Evolutionary conservation across 192 early-diverging fungal genomes (phyloP).

Genomic region (Coemansia sp.): DNA sequence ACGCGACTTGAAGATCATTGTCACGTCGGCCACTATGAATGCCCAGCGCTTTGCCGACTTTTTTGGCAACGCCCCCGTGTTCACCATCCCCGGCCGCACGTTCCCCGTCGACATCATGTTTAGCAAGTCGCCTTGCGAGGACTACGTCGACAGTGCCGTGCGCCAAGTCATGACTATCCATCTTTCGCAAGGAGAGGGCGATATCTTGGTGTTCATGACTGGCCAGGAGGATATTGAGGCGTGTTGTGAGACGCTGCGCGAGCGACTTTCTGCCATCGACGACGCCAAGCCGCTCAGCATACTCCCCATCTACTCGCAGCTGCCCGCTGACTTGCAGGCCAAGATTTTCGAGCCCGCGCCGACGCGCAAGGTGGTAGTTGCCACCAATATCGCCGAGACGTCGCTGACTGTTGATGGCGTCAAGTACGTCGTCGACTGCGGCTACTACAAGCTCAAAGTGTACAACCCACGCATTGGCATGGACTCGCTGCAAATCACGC

Average conservation of each 20-base stretch:
- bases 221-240: slow-evolving; percentile 99
- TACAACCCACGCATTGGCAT: slow-evolving; percentile 97
- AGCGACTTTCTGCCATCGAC: slow-evolving; percentile 64
- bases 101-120: slow-evolving; percentile 94
- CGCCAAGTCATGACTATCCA: slow-evolving; percentile 96
- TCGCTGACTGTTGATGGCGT: slow-evolving; percentile 98
- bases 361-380: slow-evolving; percentile 87
- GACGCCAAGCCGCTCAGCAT: slow-evolving; percentile 72
- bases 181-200: slow-evolving; percentile 87
- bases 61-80: slow-evolving; percentile 89
- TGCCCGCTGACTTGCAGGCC: slow-evolving; percentile 93
- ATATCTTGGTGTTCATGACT: slow-evolving; percentile 93
- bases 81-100: slow-evolving; percentile 93
- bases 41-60: slow-evolving; percentile 91
- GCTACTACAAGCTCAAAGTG: slow-evolving; percentile 94
- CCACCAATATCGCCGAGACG: slow-evolving; percentile 99
- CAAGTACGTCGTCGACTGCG: slow-evolving; percentile 93
- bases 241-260: slow-evolving; percentile 65
- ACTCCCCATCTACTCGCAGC: slow-evolving; percentile 90
- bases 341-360: slow-evolving; percentile 94
- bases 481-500: slow-evolving; percentile 92
- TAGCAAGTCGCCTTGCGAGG: slow-evolving; percentile 90
- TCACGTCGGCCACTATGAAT: slow-evolving; percentile 95
- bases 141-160: slow-evolving; percentile 93
- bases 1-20: slow-evolving; percentile 92